Evolutionary conservation across 495 filamentous ascomycete genomes (phyloP).

Genomic region (Parachaetomium inaequale): DNA sequence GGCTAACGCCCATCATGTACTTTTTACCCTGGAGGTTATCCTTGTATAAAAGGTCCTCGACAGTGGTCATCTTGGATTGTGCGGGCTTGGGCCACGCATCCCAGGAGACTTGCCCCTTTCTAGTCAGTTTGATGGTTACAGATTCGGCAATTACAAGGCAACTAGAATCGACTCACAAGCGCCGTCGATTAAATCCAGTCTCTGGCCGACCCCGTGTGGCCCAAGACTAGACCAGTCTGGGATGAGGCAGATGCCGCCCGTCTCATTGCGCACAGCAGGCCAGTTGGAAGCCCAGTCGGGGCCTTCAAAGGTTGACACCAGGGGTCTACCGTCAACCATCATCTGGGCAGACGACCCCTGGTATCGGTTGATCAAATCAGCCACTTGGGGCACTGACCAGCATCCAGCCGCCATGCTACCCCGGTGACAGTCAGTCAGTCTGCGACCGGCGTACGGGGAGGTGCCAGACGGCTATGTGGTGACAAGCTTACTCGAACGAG

Average conservation of each 20-base stretch:
- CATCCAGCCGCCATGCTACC: constrained; percentile 43
- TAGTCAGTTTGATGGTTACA: not conserved
- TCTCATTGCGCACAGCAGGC: constrained; percentile 51
- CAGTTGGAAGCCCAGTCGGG: constrained; percentile 54
- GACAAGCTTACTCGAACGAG: constrained; percentile 57
- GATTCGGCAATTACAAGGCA: not conserved
- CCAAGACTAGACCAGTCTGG: constrained; percentile 62
- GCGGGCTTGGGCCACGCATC: constrained; percentile 67
- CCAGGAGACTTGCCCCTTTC: constrained; percentile 53
- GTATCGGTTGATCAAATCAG: constrained; percentile 55
- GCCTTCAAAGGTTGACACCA: constrained; percentile 75
- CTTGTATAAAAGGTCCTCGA: constrained; percentile 54
- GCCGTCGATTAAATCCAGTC: constrained; percentile 55
- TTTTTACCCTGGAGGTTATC: constrained; percentile 51
- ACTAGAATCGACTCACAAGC: constrained; percentile 43
- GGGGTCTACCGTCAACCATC: constrained; percentile 51
- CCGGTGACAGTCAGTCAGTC: not conserved
- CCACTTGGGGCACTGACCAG: constrained; percentile 56
- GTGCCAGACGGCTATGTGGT: too few relatives aligned
- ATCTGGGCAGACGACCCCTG: constrained; percentile 51
- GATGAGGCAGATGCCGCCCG: constrained; percentile 54
- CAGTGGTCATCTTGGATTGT: constrained; percentile 48
- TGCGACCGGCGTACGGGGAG: not conserved
- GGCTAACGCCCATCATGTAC: constrained; percentile 78
- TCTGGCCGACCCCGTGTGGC: constrained; percentile 44